Percentiles rank a stretch among this genome's conserved stretches.
Conservation (phyloP, 2,329 filamentous ascomycete genomes). For the Nothopassalora personata region DNA sequence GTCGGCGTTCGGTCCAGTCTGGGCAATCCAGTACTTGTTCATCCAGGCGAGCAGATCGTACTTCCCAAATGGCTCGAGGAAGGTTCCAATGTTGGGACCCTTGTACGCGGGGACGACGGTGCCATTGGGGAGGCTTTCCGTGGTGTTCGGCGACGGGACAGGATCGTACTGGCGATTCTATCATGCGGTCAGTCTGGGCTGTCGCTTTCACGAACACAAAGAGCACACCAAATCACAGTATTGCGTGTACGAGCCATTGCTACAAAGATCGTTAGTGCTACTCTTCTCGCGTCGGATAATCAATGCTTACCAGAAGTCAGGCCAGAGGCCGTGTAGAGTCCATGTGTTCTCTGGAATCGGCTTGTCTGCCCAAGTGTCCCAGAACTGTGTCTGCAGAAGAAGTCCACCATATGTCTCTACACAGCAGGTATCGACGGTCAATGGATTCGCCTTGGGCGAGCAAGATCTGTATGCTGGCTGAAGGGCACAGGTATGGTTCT, state of each 20-base stretch:
- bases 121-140: conserved; percentile 50
- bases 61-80: conserved; percentile 54
- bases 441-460: conserved; percentile 40
- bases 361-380: conserved; percentile 60
- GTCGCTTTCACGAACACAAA: no score
- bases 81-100: conserved; percentile 54
- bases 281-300: background rate
- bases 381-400: conserved; percentile 59
- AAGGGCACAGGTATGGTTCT: conserved; percentile 55
- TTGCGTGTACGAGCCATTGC: conserved; percentile 56
- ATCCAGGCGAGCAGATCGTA: conserved; percentile 60
- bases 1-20: conserved; percentile 50
- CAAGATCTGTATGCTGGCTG: conserved; percentile 42
- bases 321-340: conserved; percentile 59
- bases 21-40: conserved; percentile 61
- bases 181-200: no score
- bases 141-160: conserved; percentile 54
- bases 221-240: conserved; percentile 54
- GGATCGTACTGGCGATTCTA: conserved; percentile 59
- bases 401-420: conserved; percentile 61
- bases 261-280: conserved; percentile 1
- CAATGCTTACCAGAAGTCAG: conserved; percentile 40
- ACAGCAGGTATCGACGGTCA: conserved; percentile 56
- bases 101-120: conserved; percentile 53
- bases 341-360: conserved; percentile 53